Base-by-base conservation (phyloP, 805 yeast genomes). In the Nakazawaea populi region DNA sequence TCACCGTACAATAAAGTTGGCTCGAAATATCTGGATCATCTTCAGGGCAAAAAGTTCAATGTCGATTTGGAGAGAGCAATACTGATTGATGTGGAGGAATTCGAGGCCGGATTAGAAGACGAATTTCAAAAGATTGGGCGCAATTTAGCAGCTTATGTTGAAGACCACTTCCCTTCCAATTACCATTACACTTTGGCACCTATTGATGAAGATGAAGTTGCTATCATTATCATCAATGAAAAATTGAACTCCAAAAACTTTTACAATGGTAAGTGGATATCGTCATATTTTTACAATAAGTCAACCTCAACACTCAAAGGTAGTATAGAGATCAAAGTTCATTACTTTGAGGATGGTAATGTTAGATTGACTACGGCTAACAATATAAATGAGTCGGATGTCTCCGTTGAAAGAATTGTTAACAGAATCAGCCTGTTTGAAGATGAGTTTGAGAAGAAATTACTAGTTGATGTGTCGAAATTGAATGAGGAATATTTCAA, bases 341-440 rank as follows among this genome's bases (percentile, higher is more conserved):
- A 92, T 67, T 94, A 91, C 66, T 94, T 79, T 64, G 99, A 92
- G 69, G 98, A 92, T 58, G 99, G 99, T 32, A 92, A 92, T 61
- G 98, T 92, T 18, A 77, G 92, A 48, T 77, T 94, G 60, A 82
- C 79, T 54, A 72, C 83, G 2, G 55, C 56, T 6, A 70, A 74
- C 52, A 58, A 60, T 4, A 57, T 77, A 1, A 59, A 58, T 6
- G 68, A 65, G 27, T 49, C 60, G 3, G 40, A 50, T 28, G 55
- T 56, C 3, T 54, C 55, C 7, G 49, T 58, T 1, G 51, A 51
- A 2, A 64, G 63, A 4, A 60, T 68, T 4, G 67, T 82, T 37
- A 68, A 75, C 51, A 63, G 71, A 38, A 85, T 89, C 55, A 70
- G 73, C 48, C 64, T 64, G 31, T 61, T 77, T 10, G 97, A 91